Percentiles rank a stretch among this genome's conserved stretches.
phyloP scores from a whole-genome alignment of 129 eudicot genomes.

The Helichrysum umbraculigerum region DNA sequence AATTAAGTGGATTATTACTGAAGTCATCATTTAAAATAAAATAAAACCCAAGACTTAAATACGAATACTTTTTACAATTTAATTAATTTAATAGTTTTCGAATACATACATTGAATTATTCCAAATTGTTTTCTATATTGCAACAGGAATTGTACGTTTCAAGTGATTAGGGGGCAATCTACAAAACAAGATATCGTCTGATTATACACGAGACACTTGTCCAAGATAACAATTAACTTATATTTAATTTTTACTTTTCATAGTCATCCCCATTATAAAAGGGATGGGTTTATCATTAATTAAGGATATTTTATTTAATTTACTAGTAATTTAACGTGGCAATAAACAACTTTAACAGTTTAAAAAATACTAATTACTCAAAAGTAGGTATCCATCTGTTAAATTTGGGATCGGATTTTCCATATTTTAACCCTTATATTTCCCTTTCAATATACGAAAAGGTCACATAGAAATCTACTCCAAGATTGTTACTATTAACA shows the following conservation, averaged over 20 bases:
- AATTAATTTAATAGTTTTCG: conserved; percentile 20
- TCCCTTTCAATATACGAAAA: conserved; percentile 29
- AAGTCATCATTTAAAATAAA: conserved; percentile 26
- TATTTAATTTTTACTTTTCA: conserved; percentile 27
- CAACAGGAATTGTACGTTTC: conserved; percentile 41
- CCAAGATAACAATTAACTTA: conserved; percentile 14
- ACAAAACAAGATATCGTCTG: conserved; percentile 24
- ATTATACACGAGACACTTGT: conserved; percentile 35
- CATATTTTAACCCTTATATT: conserved; percentile 25
- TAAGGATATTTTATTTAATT: conserved; percentile 40
- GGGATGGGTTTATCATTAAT: conserved; percentile 30
- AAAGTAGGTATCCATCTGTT: conserved; percentile 31
- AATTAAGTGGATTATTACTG: conserved; percentile 37
- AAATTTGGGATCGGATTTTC: conserved; percentile 26
- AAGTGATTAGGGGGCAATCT: conserved; percentile 39
- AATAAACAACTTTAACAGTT: conserved; percentile 1
- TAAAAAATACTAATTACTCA: conserved; percentile 15
- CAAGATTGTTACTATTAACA: conserved; percentile 31
- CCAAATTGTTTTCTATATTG: conserved; percentile 36
- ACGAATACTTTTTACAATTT: conserved; percentile 17
- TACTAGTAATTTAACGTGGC: conserved; percentile 33
- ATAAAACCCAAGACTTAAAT: conserved; percentile 11
- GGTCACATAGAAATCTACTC: conserved; percentile 32
- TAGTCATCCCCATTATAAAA: conserved; percentile 29
- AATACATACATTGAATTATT: conserved; percentile 32